Evolutionary conservation across 345 rosid genomes (phyloP).

Genomic region (Hibiscus tridactylites): DNA sequence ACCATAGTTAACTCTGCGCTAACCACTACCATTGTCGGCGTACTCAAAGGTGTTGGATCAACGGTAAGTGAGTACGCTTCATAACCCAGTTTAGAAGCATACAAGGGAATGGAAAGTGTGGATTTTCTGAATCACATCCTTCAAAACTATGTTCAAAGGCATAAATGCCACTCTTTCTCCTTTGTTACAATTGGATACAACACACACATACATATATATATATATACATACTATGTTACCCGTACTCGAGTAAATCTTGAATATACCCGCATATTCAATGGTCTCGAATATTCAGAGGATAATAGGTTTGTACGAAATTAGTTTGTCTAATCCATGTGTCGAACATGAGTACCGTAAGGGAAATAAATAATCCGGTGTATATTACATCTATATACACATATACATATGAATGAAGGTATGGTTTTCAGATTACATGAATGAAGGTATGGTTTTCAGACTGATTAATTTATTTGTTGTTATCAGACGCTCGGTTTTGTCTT

Average conservation of each 20-base stretch:
- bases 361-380: no score
- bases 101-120: neutral
- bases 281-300: no score
- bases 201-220: neutral
- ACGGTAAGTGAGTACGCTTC: slow-evolving; percentile 46
- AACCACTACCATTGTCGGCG: slow-evolving; percentile 95
- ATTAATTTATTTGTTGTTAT: neutral
- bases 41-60: slow-evolving; percentile 91
- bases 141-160: neutral
- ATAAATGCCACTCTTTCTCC: neutral
- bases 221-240: neutral
- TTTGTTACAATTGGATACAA: neutral
- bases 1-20: slow-evolving; percentile 95
- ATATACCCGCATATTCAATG: neutral
- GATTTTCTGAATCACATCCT: neutral
- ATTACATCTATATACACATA: no score
- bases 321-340: no score
- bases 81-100: neutral
- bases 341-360: no score
- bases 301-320: no score
- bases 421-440: neutral
- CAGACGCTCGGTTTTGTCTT: slow-evolving; percentile 88
- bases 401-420: no score
- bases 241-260: neutral
- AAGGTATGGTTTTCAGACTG: neutral